phyloP scores from a whole-genome alignment of 495 filamentous ascomycete species.

The Tricharina praecox region DNA sequence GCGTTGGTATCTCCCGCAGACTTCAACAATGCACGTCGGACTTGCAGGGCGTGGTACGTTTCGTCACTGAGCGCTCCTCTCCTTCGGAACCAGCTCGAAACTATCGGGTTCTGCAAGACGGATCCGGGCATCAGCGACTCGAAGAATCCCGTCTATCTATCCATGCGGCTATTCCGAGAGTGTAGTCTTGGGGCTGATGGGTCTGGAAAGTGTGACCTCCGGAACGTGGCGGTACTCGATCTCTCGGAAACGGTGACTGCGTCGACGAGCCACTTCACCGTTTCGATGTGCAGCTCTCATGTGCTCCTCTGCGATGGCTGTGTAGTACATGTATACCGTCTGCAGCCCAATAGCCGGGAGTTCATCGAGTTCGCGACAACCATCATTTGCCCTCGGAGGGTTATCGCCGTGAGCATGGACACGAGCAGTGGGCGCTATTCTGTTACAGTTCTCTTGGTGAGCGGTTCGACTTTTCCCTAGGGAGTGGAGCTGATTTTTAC shows the following conservation, averaged over 20 bases:
- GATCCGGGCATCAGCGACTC: constrained; percentile 29
- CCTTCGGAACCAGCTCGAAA: constrained; percentile 37
- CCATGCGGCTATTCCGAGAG: constrained; percentile 43
- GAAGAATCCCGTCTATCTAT: constrained; percentile 29
- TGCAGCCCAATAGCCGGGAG: constrained; percentile 27
- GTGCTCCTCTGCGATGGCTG: constrained; percentile 40
- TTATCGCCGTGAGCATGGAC: constrained; percentile 50
- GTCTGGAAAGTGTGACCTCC: constrained; percentile 31
- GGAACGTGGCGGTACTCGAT: constrained; percentile 24
- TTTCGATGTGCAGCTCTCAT: constrained; percentile 39
- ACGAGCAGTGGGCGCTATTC: constrained; percentile 39
- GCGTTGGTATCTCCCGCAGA: constrained; percentile 38
- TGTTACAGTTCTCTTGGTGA: constrained; percentile 41
- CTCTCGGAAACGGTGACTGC: constrained; percentile 18
- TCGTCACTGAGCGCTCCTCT: constrained; percentile 40
- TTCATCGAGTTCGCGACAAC: constrained; percentile 15
- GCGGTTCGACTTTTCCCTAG: too few relatives aligned
- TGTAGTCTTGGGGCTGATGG: constrained; percentile 39
- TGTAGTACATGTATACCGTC: constrained; percentile 44
- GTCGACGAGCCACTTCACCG: constrained; percentile 15
- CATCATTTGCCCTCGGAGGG: constrained; percentile 41
- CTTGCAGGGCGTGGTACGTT: constrained; percentile 50
- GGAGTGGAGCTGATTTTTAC: too few relatives aligned
- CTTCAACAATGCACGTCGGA: constrained; percentile 49
- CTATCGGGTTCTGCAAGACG: constrained; percentile 43